phyloP scores from a whole-genome alignment of 495 filamentous ascomycete genomes.

The Clohesyomyces aquaticus region DNA sequence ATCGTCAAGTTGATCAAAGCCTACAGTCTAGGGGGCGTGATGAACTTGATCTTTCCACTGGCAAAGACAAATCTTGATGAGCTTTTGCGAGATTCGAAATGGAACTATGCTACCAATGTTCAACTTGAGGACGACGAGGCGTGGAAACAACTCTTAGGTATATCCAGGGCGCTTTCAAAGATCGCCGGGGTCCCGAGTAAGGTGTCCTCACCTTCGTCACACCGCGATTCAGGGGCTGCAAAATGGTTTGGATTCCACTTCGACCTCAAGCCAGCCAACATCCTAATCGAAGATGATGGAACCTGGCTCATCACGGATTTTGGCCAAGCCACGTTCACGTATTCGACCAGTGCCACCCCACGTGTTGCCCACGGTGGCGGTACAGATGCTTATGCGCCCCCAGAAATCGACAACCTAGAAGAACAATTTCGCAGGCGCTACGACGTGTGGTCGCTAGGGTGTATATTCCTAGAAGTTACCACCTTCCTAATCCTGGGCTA shows the following conservation, averaged over 20 bases:
- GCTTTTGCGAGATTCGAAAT: slow-evolving; percentile 18
- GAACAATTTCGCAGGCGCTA: slow-evolving; percentile 10
- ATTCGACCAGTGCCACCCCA: too few relatives aligned
- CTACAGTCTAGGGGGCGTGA: slow-evolving; percentile 17
- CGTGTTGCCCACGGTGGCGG: slow-evolving; percentile 14
- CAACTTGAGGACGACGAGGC: slow-evolving; percentile 7
- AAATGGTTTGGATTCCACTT: slow-evolving; percentile 26
- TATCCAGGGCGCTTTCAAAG: slow-evolving; percentile 23
- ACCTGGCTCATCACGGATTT: slow-evolving; percentile 30
- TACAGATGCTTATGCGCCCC: slow-evolving; percentile 34
- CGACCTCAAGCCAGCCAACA: slow-evolving; percentile 35
- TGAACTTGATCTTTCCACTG: slow-evolving; percentile 32
- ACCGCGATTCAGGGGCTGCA: neutral
- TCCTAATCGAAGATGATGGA: slow-evolving; percentile 21
- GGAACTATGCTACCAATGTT: slow-evolving; percentile 1
- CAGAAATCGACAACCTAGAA: slow-evolving; percentile 26
- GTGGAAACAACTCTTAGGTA: slow-evolving; percentile 24
- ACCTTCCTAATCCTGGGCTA: slow-evolving; percentile 25
- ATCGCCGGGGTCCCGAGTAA: slow-evolving; percentile 12
- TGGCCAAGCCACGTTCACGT: slow-evolving; percentile 26
- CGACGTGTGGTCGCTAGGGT: slow-evolving; percentile 36
- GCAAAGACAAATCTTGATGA: slow-evolving; percentile 33
- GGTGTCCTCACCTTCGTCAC: neutral
- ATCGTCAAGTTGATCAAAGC: slow-evolving; percentile 37
- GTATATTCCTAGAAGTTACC: slow-evolving; percentile 29